Percentiles rank a stretch among this genome's conserved stretches.
phyloP scores from a whole-genome alignment of 2,329 filamentous ascomycete species.

The Parascedosporium putredinis region DNA sequence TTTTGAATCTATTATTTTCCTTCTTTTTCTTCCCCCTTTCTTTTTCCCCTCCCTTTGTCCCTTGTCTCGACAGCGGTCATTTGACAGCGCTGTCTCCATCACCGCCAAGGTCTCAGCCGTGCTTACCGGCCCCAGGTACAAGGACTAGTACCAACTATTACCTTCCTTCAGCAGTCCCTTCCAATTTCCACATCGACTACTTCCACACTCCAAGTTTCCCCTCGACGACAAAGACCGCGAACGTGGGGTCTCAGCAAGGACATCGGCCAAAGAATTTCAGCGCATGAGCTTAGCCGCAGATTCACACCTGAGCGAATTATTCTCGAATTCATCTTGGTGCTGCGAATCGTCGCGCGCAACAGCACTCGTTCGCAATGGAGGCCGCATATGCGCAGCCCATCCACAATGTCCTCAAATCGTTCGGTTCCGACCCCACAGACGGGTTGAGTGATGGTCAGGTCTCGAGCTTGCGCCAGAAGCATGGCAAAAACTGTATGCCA shows the following conservation, averaged over 20 bases:
- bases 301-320: neutral
- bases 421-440: slow-evolving; percentile 41
- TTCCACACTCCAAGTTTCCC: neutral
- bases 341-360: neutral
- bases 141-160: too few relatives aligned
- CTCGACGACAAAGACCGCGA: neutral
- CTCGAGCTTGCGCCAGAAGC: slow-evolving; percentile 39
- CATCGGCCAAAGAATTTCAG: neutral
- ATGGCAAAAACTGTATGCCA: slow-evolving; percentile 53
- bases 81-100: neutral
- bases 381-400: slow-evolving; percentile 49
- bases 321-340: neutral
- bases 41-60: neutral
- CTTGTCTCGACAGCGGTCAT: slow-evolving; percentile 1
- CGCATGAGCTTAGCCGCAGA: neutral
- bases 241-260: neutral
- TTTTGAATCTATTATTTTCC: too few relatives aligned
- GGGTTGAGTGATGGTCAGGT: slow-evolving; percentile 54
- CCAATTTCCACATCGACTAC: slow-evolving; percentile 3
- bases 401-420: slow-evolving; percentile 47
- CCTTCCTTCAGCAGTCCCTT: slow-evolving; percentile 3
- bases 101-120: neutral
- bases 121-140: neutral
- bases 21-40: neutral
- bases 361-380: slow-evolving; percentile 37